Percentiles rank a stretch among this genome's conserved stretches.
Conservation (phyloP, 202 grass and related monocot genomes). For the Panicum hallii region DNA sequence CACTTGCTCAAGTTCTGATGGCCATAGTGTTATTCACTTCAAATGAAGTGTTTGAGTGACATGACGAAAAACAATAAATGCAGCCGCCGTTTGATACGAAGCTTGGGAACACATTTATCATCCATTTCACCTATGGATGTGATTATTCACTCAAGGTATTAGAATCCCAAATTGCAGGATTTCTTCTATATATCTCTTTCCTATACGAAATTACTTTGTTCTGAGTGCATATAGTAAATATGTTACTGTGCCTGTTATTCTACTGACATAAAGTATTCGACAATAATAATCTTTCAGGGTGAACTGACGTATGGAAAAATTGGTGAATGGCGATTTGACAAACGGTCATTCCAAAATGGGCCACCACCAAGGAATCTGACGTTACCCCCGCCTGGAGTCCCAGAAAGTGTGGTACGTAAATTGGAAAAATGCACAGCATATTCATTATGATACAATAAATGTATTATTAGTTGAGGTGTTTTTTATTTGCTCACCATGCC, state of each 20-base stretch:
- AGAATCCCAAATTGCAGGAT: not conserved
- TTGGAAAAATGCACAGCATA: not conserved
- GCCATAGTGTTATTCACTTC: not conserved
- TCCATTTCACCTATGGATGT: slow-evolving; percentile 96
- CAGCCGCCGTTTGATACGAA: slow-evolving; percentile 95
- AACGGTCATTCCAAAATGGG: slow-evolving; percentile 66
- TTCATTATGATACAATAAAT: not conserved
- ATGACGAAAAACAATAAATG: slow-evolving; percentile 34
- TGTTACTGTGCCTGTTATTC: not conserved
- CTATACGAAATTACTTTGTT: slow-evolving; percentile 8
- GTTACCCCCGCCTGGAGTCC: slow-evolving; percentile 89
- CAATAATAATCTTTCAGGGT: slow-evolving; percentile 55
- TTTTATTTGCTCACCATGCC: not conserved
- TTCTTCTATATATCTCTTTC: slow-evolving; percentile 26
- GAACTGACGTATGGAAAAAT: slow-evolving; percentile 94
- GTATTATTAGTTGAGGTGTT: not conserved
- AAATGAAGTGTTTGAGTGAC: slow-evolving; percentile 27
- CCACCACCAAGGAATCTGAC: slow-evolving; percentile 91
- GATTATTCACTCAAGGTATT: slow-evolving; percentile 92
- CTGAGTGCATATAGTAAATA: not conserved
- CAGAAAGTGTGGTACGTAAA: slow-evolving; percentile 93
- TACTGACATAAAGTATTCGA: slow-evolving; percentile 27
- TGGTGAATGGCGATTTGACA: slow-evolving; percentile 98
- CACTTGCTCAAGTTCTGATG: not conserved
- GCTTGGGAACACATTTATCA: slow-evolving; percentile 77